Conservation (phyloP, 2,329 filamentous ascomycete genomes). For the Clarireedia hainanense region DNA sequence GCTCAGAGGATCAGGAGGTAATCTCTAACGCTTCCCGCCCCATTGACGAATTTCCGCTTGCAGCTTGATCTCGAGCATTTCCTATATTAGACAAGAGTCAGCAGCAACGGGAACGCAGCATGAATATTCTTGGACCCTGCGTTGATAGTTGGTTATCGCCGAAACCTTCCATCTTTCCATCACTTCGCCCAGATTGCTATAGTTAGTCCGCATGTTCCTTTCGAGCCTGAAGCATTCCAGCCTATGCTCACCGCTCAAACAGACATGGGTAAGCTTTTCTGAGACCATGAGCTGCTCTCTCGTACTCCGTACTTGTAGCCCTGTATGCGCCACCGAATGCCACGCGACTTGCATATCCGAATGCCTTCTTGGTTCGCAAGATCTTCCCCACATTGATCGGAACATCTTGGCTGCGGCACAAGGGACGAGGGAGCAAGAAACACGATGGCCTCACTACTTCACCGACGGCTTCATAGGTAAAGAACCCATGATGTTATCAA, state of each 20-base stretch:
- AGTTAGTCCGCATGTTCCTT: slow-evolving; percentile 16
- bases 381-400: slow-evolving; percentile 9
- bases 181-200: not conserved
- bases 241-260: slow-evolving; percentile 28
- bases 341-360: slow-evolving; percentile 9
- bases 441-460: slow-evolving; percentile 5
- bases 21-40: slow-evolving; percentile 8
- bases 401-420: slow-evolving; percentile 2
- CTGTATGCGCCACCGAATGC: slow-evolving; percentile 11
- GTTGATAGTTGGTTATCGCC: slow-evolving; percentile 11
- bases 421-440: slow-evolving; percentile 6
- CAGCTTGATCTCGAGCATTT: slow-evolving; percentile 11
- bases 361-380: slow-evolving; percentile 3
- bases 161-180: slow-evolving; percentile 13
- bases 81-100: not conserved
- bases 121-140: slow-evolving; percentile 15
- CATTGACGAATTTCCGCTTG: slow-evolving; percentile 27
- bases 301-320: slow-evolving; percentile 13
- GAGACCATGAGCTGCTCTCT: not conserved
- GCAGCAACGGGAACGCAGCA: not conserved
- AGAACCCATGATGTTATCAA: slow-evolving; percentile 4
- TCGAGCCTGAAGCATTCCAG: slow-evolving; percentile 11
- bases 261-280: slow-evolving; percentile 14
- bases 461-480: slow-evolving; percentile 2
- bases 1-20: slow-evolving; percentile 1